Percentiles rank a stretch among this genome's conserved stretches.
Evolutionary conservation across 2,329 filamentous ascomycete species (phyloP).

Genomic region (Daldinia sp.): DNA sequence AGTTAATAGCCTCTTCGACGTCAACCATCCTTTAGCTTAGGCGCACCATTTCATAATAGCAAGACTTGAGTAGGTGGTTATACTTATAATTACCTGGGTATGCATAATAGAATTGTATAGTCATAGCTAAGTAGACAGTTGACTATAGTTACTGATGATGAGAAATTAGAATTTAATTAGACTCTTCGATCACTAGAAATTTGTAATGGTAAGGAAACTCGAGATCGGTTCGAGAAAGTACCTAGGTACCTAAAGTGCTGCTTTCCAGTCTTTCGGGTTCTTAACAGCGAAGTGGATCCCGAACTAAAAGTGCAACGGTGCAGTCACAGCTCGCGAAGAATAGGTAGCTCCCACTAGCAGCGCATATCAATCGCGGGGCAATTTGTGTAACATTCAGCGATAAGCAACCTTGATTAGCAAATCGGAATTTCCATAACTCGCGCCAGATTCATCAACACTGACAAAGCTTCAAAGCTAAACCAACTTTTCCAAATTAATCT

Average conservation of each 20-base stretch:
- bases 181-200: too few relatives aligned
- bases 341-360: neutral
- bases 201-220: too few relatives aligned
- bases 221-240: neutral
- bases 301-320: neutral
- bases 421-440: neutral
- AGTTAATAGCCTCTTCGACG: too few relatives aligned
- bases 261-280: slow-evolving; percentile 15
- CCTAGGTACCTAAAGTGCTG: neutral
- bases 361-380: slow-evolving; percentile 27
- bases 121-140: too few relatives aligned
- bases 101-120: too few relatives aligned
- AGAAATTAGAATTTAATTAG: neutral
- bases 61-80: too few relatives aligned
- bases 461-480: neutral
- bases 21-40: too few relatives aligned
- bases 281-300: neutral
- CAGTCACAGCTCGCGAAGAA: neutral
- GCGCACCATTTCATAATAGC: too few relatives aligned
- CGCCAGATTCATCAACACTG: neutral
- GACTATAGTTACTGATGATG: neutral
- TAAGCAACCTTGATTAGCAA: slow-evolving; percentile 10
- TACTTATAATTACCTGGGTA: neutral
- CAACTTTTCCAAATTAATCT: neutral
- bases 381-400: slow-evolving; percentile 18